These are phyloP conservation scores for Aspergillus coremiiformis DNA, from an alignment of 495 filamentous ascomycete genomes.

Conservation along the genomic window DNA sequence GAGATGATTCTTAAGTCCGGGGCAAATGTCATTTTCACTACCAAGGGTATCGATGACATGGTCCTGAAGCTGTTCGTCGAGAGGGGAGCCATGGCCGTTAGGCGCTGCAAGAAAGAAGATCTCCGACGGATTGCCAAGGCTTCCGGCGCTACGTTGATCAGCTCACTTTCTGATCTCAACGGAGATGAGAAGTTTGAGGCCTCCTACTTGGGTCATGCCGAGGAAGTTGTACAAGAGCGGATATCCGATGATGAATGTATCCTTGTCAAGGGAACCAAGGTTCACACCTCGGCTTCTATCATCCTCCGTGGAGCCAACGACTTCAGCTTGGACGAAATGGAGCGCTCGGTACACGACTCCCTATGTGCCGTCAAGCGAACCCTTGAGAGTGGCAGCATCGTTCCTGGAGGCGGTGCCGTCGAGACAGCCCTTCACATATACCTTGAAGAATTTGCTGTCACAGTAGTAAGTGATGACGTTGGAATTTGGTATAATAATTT, in stretches of 20 bases:
- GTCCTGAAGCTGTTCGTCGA: slow-evolving; percentile 92
- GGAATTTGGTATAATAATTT: neutral
- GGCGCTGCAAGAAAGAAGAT: slow-evolving; percentile 98
- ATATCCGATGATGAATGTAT: slow-evolving; percentile 99
- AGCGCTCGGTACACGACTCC: slow-evolving; percentile 94
- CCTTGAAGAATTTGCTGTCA: slow-evolving; percentile 98
- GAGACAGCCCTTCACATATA: slow-evolving; percentile 99
- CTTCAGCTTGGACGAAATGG: slow-evolving; percentile 97
- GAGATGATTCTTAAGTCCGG: slow-evolving; percentile 98
- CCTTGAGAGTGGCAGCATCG: slow-evolving; percentile 91
- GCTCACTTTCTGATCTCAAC: slow-evolving; percentile 89
- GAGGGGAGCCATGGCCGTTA: slow-evolving; percentile 90
- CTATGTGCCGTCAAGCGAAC: slow-evolving; percentile 95
- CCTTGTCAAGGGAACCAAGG: slow-evolving; percentile 90
- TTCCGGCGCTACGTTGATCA: slow-evolving; percentile 86
- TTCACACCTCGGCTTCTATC: slow-evolving; percentile 88
- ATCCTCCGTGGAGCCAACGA: slow-evolving; percentile 95
- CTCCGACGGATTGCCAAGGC: slow-evolving; percentile 92
- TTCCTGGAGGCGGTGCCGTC: slow-evolving; percentile 92
- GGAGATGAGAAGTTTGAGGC: slow-evolving; percentile 95
- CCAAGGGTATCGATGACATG: slow-evolving; percentile 97
- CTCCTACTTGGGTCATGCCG: slow-evolving; percentile 79
- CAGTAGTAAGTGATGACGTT: slow-evolving; percentile 55
- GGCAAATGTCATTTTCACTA: slow-evolving; percentile 92
- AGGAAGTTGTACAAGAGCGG: slow-evolving; percentile 92